Evolutionary conservation across 139 green algal genomes (phyloP), one percentile per base, ranked within the genome.

Genomic region (Penium margaritaceum): DNA sequence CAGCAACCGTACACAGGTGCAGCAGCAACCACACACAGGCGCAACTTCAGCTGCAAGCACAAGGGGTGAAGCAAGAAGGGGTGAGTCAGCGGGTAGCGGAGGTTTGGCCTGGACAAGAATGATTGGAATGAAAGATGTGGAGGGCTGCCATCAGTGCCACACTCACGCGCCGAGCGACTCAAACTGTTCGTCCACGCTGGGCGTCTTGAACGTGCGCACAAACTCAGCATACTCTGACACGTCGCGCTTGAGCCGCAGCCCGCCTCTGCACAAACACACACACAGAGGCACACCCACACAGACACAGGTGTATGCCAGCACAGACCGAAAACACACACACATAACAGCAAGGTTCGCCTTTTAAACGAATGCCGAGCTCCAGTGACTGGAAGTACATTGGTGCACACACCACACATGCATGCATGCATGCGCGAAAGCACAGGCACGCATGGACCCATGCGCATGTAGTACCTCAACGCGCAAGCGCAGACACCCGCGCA

Each of bases 191-290:
- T 77, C 70, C 19, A 77, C 58, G 15, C 34, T 29, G 70, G 55
- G 70, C n/a, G 70, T 60, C 63, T 77, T 77, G 57, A 77, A 77
- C 17, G 47, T n/a, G 35, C 70, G 70, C 39, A 77, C 63, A n/a
- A 71, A 70, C 17, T 77, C 70, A 2, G 57, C 46, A 51, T 78
- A 78, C 72, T 78, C 72, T 0, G 72, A 47, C 61, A 78, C 51
- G 24, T 78, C 72, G 9, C 72, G 36, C 61, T 78, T 78, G 6
- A 78, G 61, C 29, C 60, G 38, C 43, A 78, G 30, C 19, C 72
- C 72, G 17, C 72, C 72, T 6, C 70, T 77, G 70, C 55, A 38
- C 55, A 21, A 27, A 35, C 12, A 38, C 54, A 33, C n/a, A 63
- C 54, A 37, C 9, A 51, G 9, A 51, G 41, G 41, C 9, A 9